These are phyloP conservation scores for Calonectria hongkongensis DNA, from an alignment of 2,329 filamentous ascomycete genomes.

Conservation along the genomic window DNA sequence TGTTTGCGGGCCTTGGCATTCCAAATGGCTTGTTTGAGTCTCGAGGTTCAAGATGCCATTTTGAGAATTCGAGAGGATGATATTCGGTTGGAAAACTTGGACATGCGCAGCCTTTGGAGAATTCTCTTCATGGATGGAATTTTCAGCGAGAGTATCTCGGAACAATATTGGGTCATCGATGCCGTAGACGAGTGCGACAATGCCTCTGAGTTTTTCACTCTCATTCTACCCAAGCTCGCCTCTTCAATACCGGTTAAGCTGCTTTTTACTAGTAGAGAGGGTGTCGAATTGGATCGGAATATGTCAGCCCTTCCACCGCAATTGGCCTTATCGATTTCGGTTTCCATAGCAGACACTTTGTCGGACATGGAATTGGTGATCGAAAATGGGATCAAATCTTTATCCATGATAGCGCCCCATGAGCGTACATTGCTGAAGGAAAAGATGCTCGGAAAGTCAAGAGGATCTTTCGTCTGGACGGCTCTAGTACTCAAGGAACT, in stretches of 20 bases:
- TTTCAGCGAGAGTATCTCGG: conserved; percentile 25
- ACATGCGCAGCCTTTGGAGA: conserved; percentile 52
- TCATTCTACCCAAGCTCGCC: conserved; percentile 53
- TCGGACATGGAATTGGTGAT: conserved; percentile 42
- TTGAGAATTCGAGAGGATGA: conserved; percentile 51
- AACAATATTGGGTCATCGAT: conserved; percentile 58
- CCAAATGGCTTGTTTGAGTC: conserved; percentile 53
- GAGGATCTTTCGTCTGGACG: conserved; percentile 62
- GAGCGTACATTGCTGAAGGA: conserved; percentile 48
- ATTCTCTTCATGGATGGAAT: conserved; percentile 46
- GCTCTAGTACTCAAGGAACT: conserved; percentile 59
- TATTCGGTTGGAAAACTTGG: conserved; percentile 57
- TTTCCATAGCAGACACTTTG: conserved; percentile 43
- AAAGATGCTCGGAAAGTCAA: conserved; percentile 59
- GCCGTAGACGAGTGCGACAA: conserved; percentile 44
- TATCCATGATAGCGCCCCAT: conserved; percentile 37
- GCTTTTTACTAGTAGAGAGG: conserved; percentile 56
- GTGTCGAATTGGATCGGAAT: conserved; percentile 42
- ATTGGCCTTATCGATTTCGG: conserved; percentile 20
- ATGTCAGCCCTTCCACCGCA: conserved; percentile 36
- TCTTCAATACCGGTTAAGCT: conserved; percentile 46
- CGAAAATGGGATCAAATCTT: conserved; percentile 20
- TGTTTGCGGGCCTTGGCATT: conserved; percentile 57
- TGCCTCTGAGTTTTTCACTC: conserved; percentile 50
- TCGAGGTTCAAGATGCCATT: conserved; percentile 49